Evolutionary conservation across 2,329 filamentous ascomycete species (phyloP).

Genomic region (Exophiala bonariae): DNA sequence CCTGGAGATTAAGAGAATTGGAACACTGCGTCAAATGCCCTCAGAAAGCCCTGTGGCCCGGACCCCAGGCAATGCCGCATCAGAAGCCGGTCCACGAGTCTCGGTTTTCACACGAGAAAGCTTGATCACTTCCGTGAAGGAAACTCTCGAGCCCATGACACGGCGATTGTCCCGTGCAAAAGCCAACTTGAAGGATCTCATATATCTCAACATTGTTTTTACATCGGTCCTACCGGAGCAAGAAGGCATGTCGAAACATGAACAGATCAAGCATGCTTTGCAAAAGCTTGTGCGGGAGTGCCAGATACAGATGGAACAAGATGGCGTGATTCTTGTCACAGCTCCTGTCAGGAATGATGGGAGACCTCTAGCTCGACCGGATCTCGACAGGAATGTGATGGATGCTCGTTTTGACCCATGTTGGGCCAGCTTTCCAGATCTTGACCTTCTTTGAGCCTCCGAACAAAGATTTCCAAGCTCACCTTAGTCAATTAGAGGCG

Average conservation of each 20-base stretch:
- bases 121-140: constrained; percentile 21
- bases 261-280: constrained; percentile 8
- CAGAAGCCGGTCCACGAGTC: background rate
- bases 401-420: background rate
- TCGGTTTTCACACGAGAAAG: constrained; percentile 15
- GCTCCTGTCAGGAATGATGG: background rate
- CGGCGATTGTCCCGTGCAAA: constrained; percentile 20
- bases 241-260: constrained; percentile 1
- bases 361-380: background rate
- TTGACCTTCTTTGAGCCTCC: background rate
- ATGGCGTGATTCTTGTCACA: background rate
- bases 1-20: constrained; percentile 22
- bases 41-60: background rate
- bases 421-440: background rate
- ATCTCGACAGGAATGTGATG: background rate
- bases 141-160: constrained; percentile 23
- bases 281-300: background rate
- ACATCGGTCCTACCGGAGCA: constrained; percentile 12
- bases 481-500: too few relatives aligned
- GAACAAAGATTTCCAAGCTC: too few relatives aligned
- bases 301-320: background rate
- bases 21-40: background rate
- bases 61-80: background rate
- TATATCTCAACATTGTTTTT: constrained; percentile 25
- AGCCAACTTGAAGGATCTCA: constrained; percentile 23